These are phyloP conservation scores for Parachaetomium inaequale DNA, from an alignment of 495 filamentous ascomycete species.

Conservation along the genomic window DNA sequence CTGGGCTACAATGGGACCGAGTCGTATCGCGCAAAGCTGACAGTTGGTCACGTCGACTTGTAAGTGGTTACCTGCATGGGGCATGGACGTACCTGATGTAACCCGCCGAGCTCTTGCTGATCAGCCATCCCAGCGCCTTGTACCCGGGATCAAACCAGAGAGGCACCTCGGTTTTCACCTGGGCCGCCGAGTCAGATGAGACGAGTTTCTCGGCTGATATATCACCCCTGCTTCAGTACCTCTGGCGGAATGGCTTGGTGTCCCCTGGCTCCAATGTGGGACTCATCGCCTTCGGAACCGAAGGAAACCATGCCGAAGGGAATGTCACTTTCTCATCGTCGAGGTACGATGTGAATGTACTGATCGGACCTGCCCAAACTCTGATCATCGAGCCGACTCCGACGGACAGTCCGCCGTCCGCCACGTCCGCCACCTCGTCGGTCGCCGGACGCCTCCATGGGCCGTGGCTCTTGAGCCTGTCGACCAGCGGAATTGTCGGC, in stretches of 20 bases:
- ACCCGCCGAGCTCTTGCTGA: conserved; percentile 14
- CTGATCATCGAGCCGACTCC: conserved; percentile 7
- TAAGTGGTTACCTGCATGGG: conserved; percentile 10
- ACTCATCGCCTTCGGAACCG: conserved; percentile 28
- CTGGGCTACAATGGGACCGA: conserved; percentile 20
- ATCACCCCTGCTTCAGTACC: conserved; percentile 29
- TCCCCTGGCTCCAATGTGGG: conserved; percentile 25
- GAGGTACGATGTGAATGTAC: conserved; percentile 21
- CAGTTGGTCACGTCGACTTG: conserved; percentile 24
- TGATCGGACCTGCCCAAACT: conserved; percentile 24
- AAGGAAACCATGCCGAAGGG: conserved; percentile 26
- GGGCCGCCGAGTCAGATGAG: conserved; percentile 23
- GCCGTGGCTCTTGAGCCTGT: conserved; percentile 20
- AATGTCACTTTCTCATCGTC: conserved; percentile 32
- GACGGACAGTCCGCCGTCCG: neutral
- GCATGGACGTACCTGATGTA: too few species aligned
- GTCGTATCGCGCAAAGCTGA: conserved; percentile 12
- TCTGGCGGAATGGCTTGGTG: conserved; percentile 30
- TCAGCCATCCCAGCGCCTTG: conserved; percentile 19
- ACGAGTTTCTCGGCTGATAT: conserved; percentile 28
- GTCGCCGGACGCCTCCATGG: neutral
- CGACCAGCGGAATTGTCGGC: conserved; percentile 26
- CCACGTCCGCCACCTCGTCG: neutral
- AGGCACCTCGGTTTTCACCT: conserved; percentile 30
- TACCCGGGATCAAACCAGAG: conserved; percentile 29